Base-by-base conservation (phyloP, 2,329 filamentous ascomycete genomes). In the Salinomyces thailandicus region DNA sequence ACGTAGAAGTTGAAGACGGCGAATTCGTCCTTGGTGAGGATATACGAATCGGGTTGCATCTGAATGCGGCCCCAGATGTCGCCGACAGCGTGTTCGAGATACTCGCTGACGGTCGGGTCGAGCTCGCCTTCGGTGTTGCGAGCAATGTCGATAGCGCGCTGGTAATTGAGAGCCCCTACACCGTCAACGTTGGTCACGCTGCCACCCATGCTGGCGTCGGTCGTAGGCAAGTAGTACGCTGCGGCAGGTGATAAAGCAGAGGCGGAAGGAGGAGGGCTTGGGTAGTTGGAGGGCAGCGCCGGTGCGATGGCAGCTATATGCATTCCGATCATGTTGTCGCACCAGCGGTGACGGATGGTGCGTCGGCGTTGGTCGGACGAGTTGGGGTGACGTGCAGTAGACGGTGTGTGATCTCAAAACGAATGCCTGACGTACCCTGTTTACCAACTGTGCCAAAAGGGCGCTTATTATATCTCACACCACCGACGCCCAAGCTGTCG, bases 1-100 rank as follows among this genome's bases (percentile, higher is more conserved):
- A 82, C 79, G 59, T 81, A 89, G 60, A 80, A 89, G 66, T 91
- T 93, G 73, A 93, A 86, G 42, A 93, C 71, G 37, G 82, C 76
- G 53, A 91, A 93, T 62, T 93, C 85, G 59, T 85, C 77, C 44
- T 72, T 68, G 20, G 68, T 76, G 66, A 93, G 77, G 45, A 91
- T 61, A 59, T 89, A 93, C n/a, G 67, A 66, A 34, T 72, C 62
- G 1, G 81, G 81, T 19, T 79, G 65, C 3, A 67, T 65, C 49
- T 77, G 63, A 38, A 93, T 71, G 49, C 75, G 78, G 29, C 54
- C 56, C 82, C 83, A 89, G 45, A 87, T 73, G 44, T 72, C 66
- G 2, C 62, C 54, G 33, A 85, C 64, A 18, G 74, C 78, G 34
- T 58, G 58, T 54, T 86, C 78, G 26, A 93, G 75, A 38, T 80